Evolutionary conservation across 441 rosid genomes (phyloP), one percentile per base, ranked within the genome.

Genomic region (Codiaeum variegatum): DNA sequence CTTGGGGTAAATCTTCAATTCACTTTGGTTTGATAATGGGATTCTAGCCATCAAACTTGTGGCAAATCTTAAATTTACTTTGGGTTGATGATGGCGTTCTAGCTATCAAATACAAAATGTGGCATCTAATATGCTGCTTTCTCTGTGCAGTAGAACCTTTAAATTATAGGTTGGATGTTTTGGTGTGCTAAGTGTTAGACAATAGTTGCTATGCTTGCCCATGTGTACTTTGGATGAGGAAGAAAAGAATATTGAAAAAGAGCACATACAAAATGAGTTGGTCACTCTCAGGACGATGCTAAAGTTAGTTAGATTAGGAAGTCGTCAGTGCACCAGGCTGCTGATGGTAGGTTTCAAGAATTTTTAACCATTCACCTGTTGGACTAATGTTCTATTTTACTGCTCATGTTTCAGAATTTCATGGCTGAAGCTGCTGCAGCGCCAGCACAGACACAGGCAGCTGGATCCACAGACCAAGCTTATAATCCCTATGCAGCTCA

Each of bases 351-450:
- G 38, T 16, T 28, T 59, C 38, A 3, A 59, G 4, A 11, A 10
- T 29, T 59, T 15, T 28, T 29, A 31, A 59, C 13, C 18, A 59
- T 58, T 24, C 19, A 10, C 61, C 5, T 21, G 52, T 55, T 36
- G 21, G 49, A 10, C 26, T 23, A 28, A 2, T 40, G 19, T 67
- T 72, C 68, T 83, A 75, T 55, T 31, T 21, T 38, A 15, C 11
- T 55, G 58, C 63, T 62, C 68, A 36, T 62, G 3, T 44, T 85
- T 85, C 91, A 95, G 98, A 95, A 93, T 81, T 95, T 90, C 77
- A 91, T 95, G 95, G 94, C 96, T 44, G 97, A 95, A 78, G 98
- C 96, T 51, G 98, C 96, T 51, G 94, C 85, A 61, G 92, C 88
- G 3, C 85, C 90, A 4, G 24, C 56, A 51, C 56, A 51, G 56